Base-by-base conservation (phyloP, 2,329 filamentous ascomycete species). In the Cytospora mali region DNA sequence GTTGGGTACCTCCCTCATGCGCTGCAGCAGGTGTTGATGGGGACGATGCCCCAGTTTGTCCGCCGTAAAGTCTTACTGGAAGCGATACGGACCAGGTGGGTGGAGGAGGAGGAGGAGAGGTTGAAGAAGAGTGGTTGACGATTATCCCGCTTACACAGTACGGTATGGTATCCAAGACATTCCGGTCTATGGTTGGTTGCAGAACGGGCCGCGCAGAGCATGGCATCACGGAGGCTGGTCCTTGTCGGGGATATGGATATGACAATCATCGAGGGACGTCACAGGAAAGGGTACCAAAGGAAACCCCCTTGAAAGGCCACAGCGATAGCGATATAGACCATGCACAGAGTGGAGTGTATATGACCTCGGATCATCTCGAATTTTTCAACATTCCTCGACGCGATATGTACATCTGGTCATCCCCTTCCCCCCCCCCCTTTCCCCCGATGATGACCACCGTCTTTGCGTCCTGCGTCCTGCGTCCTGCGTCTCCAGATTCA, bases 1-100 rank as follows among this genome's bases (percentile, higher is more conserved):
- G 62, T 68, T 18, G 66, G 64, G 46, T 68, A 70, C 31, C 63
- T 67, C 56, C 55, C 61, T 16, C 66, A 71, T 42, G 66, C 66
- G 18, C 28, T 69, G 52, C 64, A 66, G 66, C 28, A 35, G 35
- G 39, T 53, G 14, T 28, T 55, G 2, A 18, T 58, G 55, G 54
- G 54, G 10, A 28, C 63, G 27, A 23, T 67, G 53, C 66, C 70
- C 4, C 21, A 6, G 5, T 54, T 33, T 28, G 35, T 46, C 2
- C 6, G 6, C 3, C 53, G 58, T 16, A 49, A 16, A 28, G 46
- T 42, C n/a, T 10, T 58, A 6, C 23, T 29, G 31, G 25, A 54
- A 16, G 23, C 33, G 29, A 49, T 64, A 6, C 33, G 39, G 31
- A 49, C 42, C n/a, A 48, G 58, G 31, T 61, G 62, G 56, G 28